Evolutionary conservation across 2,329 filamentous ascomycete species (phyloP), one percentile per base, ranked within the genome.

Genomic region (Penicillium sp.): DNA sequence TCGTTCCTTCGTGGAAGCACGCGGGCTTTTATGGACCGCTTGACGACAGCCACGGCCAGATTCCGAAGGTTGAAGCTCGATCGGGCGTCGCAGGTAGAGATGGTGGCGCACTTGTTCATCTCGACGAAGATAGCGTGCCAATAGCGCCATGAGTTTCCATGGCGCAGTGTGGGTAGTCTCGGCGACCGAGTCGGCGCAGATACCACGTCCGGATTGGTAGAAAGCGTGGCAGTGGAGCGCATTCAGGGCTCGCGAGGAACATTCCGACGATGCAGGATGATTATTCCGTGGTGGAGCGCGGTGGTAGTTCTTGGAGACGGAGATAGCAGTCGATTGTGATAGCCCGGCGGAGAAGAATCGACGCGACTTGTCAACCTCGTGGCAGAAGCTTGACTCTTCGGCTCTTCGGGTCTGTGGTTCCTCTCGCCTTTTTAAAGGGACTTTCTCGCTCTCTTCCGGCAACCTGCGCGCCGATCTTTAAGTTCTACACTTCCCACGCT

Each of bases 391-490:
- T 25, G 20, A 30, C 4, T 20, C 7, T 11, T 35, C 33, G 15
- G 8, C 29, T 27, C 28, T 30, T 40, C 30, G 27, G 36, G 30
- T 35, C 37, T 33, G 35, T 49, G 21, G 18, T 6, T 32, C 23
- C 8, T 29, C 28, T 41, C 17, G 13, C 20, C 37, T 25, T 36
- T 37, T 28, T 19, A 42, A 43, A 46, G 39, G 11, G 13, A 23
- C 17, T 4, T 16, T 14, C 10, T 19, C 4, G 16, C 21, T 16
- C 23, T 33, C 14, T 39, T 31, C 19, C 9, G 39, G 33, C 33
- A 43, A 23, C 15, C 32, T 13, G 31, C 31, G 36, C 10, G 35
- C 14, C 32, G 43, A 46, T 39, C 39, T n/a, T 16, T 23, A 18
- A 16, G 28, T 11, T 27, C 29, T 23, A 11, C 21, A 23, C 21